Conservation (phyloP, 345 rosid genomes). For the Conringia planisiliqua region DNA sequence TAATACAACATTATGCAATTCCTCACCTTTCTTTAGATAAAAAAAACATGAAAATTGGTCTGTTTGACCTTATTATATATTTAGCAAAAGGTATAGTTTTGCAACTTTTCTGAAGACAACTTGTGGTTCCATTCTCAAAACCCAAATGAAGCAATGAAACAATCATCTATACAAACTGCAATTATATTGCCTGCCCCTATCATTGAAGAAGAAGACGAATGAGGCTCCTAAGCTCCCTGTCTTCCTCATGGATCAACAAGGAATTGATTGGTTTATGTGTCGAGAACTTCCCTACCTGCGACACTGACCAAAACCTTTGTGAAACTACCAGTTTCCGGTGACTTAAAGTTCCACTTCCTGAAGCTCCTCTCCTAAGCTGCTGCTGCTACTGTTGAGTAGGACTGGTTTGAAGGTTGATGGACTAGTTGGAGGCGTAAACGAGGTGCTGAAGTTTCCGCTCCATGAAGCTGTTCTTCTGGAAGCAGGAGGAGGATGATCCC, state of each 20-base stretch:
- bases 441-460: conserved; percentile 66
- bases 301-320: background rate
- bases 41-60: conserved; percentile 9
- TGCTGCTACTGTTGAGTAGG: conserved; percentile 41
- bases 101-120: conserved; percentile 12
- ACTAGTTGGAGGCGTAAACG: conserved; percentile 36
- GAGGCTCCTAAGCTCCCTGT: background rate
- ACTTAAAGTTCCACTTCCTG: conserved; percentile 90
- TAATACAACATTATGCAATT: background rate
- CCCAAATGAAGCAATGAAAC: conserved; percentile 25
- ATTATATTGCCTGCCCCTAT: conserved; percentile 2
- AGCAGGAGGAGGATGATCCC: conserved; percentile 30
- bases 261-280: conserved; percentile 5
- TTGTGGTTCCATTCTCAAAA: conserved; percentile 20
- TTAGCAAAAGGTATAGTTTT: conserved; percentile 16
- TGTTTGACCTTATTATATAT: conserved; percentile 30
- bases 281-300: background rate
- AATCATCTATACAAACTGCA: conserved; percentile 25
- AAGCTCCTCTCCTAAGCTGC: conserved; percentile 75
- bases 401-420: conserved; percentile 25
- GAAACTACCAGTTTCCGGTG: background rate
- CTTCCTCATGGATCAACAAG: background rate
- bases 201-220: conserved; percentile 10
- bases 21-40: background rate
- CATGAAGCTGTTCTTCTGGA: conserved; percentile 82